A percentile compares a stretch with the other conserved stretches of the same genome.
These are phyloP conservation scores for Perkinsus olseni DNA, from an alignment of 169 alveolate species.

Conservation along the genomic window DNA sequence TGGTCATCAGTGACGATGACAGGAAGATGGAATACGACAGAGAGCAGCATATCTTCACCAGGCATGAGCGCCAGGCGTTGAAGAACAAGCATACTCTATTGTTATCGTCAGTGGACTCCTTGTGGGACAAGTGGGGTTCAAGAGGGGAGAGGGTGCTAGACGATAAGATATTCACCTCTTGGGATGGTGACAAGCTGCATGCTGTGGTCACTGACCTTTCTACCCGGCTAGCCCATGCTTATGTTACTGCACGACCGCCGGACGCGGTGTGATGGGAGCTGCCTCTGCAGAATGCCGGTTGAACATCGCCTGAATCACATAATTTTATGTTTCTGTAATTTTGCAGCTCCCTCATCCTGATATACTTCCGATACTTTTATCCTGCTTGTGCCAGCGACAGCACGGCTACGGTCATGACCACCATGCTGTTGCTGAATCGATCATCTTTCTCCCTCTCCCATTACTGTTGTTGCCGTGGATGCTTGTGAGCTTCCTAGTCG, in stretches of 20 bases:
- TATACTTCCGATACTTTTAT: no score
- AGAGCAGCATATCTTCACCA: neutral
- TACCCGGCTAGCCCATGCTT: neutral
- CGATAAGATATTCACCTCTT: neutral
- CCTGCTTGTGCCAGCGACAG: no score
- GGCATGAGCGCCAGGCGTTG: neutral
- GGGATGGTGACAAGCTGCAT: neutral
- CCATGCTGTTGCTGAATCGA: no score
- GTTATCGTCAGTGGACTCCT: neutral
- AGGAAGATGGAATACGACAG: neutral
- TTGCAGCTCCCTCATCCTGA: no score
- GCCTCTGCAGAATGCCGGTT: neutral
- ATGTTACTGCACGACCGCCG: neutral
- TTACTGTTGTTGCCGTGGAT: no score
- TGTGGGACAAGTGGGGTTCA: neutral
- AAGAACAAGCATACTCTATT: neutral
- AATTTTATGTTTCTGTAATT: no score
- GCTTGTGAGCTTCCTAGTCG: neutral
- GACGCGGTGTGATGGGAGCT: neutral
- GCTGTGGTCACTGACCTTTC: neutral
- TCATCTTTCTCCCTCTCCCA: no score
- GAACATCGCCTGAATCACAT: no score
- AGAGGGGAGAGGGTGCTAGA: neutral
- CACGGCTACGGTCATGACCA: no score
- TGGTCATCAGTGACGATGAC: neutral